Evolutionary conservation across 352 stramenopile species (phyloP).

Genomic region (Vaucheria bursata): DNA sequence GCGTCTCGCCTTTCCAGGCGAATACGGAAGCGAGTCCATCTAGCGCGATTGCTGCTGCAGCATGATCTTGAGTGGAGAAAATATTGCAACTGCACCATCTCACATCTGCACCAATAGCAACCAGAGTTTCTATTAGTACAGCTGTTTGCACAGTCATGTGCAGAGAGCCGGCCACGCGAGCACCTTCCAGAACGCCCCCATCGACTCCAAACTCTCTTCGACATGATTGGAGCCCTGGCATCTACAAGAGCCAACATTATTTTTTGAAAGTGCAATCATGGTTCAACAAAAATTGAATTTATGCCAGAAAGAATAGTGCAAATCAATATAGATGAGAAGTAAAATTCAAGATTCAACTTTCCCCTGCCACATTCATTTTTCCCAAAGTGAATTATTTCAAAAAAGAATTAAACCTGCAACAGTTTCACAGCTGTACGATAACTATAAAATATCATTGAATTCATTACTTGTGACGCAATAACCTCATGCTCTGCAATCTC

Average conservation of each 20-base stretch:
- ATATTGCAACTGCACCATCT: conserved; percentile 85
- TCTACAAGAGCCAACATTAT: conserved; percentile 77
- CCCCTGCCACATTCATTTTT: background rate
- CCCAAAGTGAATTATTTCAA: background rate
- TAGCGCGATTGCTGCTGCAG: conserved; percentile 67
- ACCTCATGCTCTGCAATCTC: conserved; percentile 78
- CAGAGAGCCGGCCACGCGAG: conserved; percentile 63
- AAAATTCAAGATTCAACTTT: background rate
- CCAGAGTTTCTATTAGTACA: conserved; percentile 78
- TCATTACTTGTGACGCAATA: background rate
- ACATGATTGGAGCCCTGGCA: conserved; percentile 95
- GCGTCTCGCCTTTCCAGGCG: conserved; percentile 88
- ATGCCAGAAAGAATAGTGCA: background rate
- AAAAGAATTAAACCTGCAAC: background rate
- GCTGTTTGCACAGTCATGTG: conserved; percentile 85
- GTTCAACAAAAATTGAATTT: background rate
- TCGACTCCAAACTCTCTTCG: conserved; percentile 75
- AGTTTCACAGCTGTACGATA: no score
- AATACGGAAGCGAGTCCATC: conserved; percentile 87
- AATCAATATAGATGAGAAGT: background rate
- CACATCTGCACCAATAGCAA: conserved; percentile 69
- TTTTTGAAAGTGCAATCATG: conserved; percentile 11
- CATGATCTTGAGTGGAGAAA: conserved; percentile 79
- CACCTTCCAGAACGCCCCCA: conserved; percentile 64
- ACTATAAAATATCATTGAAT: background rate